phyloP scores from a whole-genome alignment of 768 basidiomycete species.

The Sporobolomyces phaffii region DNA sequence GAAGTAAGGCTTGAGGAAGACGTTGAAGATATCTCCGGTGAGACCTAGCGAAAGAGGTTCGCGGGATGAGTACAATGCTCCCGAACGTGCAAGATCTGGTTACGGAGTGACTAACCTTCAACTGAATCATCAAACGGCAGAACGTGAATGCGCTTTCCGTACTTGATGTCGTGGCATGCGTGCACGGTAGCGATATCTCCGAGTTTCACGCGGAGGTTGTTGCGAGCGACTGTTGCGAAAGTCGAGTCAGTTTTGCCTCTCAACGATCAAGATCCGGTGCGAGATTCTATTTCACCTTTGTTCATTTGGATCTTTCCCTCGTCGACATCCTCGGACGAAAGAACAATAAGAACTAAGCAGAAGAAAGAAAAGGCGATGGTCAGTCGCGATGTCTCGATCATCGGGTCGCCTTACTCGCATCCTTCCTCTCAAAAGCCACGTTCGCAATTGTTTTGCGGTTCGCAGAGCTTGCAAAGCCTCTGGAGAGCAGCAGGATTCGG shows the following conservation, averaged over 20 bases:
- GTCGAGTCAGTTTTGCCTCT: background rate
- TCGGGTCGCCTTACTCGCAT: background rate
- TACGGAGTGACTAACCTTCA: constrained; percentile 63
- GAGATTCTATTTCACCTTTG: constrained; percentile 67
- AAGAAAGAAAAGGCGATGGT: constrained; percentile 1
- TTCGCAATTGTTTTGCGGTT: too few relatives aligned
- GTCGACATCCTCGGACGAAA: constrained; percentile 92
- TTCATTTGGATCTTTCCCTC: constrained; percentile 98
- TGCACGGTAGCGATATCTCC: constrained; percentile 95
- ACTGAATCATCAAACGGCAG: constrained; percentile 97
- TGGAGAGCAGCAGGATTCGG: too few relatives aligned
- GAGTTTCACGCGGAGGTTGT: constrained; percentile 95
- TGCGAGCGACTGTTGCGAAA: constrained; percentile 73
- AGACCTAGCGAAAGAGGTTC: constrained; percentile 50
- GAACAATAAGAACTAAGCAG: constrained; percentile 78
- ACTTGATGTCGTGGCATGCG: constrained; percentile 94
- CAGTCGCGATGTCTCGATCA: background rate
- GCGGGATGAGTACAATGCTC: background rate
- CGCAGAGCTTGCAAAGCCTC: too few relatives aligned
- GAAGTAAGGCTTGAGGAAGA: constrained; percentile 98
- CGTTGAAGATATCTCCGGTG: constrained; percentile 96
- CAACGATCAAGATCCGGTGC: too few relatives aligned
- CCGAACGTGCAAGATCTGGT: background rate
- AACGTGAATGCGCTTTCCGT: constrained; percentile 94
- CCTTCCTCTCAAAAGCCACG: too few relatives aligned